phyloP scores from a whole-genome alignment of 192 early-diverging fungal species.

The Diversispora epigaea region DNA sequence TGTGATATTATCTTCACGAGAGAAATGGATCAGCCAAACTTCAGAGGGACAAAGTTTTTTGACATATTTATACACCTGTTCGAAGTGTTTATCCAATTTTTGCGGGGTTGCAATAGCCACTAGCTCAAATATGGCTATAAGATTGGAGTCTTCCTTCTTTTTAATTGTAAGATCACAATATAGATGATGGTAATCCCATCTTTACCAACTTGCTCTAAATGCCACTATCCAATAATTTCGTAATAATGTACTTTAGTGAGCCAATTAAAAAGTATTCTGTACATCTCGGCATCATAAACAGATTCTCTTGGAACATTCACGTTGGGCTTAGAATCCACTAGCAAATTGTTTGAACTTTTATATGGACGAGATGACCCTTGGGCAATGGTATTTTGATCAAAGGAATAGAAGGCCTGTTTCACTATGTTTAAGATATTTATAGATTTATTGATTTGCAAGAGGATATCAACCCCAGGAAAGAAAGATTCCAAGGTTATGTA shows the following conservation, averaged over 20 bases:
- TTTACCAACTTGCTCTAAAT: conserved; percentile 17
- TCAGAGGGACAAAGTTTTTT: conserved; percentile 7
- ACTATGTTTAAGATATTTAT: conserved; percentile 35
- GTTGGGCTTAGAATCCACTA: conserved; percentile 6
- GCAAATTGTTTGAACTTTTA: conserved; percentile 24
- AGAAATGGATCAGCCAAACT: conserved; percentile 34
- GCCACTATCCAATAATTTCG: conserved; percentile 29
- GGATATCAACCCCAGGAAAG: neutral
- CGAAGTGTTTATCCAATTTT: conserved; percentile 30
- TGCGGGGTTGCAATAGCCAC: conserved; percentile 27
- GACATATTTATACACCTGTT: conserved; percentile 24
- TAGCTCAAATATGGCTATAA: conserved; percentile 29
- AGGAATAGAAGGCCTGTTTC: conserved; percentile 26
- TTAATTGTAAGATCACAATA: conserved; percentile 1
- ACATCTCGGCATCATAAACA: conserved; percentile 35
- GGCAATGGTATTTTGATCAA: conserved; percentile 32
- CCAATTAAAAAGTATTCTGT: conserved; percentile 34
- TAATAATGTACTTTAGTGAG: conserved; percentile 9
- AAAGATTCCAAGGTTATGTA: neutral
- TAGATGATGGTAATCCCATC: conserved; percentile 1
- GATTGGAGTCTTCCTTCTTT: conserved; percentile 1
- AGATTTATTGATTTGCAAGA: conserved; percentile 2
- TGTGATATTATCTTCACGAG: conserved; percentile 33
- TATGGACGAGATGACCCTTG: conserved; percentile 14
- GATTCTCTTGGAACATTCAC: conserved; percentile 32